Base-by-base conservation (phyloP, 2,329 filamentous ascomycete genomes). In the Pyricularia grisea region DNA sequence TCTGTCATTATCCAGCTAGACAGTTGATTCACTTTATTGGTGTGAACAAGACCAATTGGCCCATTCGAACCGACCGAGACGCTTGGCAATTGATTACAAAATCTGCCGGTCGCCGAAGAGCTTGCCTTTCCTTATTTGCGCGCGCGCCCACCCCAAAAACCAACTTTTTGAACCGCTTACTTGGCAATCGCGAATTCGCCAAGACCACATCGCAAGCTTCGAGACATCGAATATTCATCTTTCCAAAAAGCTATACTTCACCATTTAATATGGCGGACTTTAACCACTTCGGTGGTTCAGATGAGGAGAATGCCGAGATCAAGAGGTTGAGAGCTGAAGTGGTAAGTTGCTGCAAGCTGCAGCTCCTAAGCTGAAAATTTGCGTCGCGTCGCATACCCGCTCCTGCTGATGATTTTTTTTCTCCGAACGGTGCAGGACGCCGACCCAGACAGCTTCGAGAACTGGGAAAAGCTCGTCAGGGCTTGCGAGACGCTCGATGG, bases 381-480 rank as follows among this genome's bases (percentile, higher is more conserved):
- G 33, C 33, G 14, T 64, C 11, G 28, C 58, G n/a, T 61, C n/a
- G 58, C 58, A 25, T 27, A 42, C 58, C 58, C 14, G 58, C 23
- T n/a, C 2, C 23, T 61, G 23, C 58, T 61, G 23, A 61, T 61
- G 4, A 17, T 25, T 25, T 27, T 27, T 61, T n/a, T 25, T 28
- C 55, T 42, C 65, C 65, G 12, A 30, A 4, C 70, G 58, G 23
- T 61, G 70, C 72, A 88, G 86, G 85, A 88, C 71, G 78, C 80
- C 74, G 92, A 97, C 73, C 87, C 92, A 14, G 95, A 99, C 79
- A 94, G 92, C 76, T 98, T 97, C 76, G 94, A 97, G 74, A 87
- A 87, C 71, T 99, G 95, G 95, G 94, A 98, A 80, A 94, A 93
- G 79, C 87, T 98, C 69, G 89, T 97, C 73, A 89, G 89, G 74